Conservation (phyloP, 805 yeast species). For the Kodamaea restingae region DNA sequence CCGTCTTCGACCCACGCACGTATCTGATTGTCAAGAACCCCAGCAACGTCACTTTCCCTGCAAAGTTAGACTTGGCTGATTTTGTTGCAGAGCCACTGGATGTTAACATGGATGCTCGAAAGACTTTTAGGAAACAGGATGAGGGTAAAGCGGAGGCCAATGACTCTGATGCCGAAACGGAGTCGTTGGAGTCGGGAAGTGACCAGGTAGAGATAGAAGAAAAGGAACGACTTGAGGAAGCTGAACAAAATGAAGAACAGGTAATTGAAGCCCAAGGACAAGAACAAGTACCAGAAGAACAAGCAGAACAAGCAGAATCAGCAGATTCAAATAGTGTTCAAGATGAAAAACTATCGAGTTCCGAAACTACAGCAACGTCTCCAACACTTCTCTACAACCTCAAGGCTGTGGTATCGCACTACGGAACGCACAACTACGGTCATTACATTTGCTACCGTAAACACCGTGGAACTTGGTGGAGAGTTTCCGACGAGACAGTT, state of each 20-base stretch:
- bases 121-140: constrained; percentile 65
- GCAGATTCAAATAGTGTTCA: too few species aligned
- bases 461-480: constrained; percentile 88
- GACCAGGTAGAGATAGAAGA: background rate
- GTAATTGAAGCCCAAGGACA: too few species aligned
- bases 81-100: constrained; percentile 68
- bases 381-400: constrained; percentile 58
- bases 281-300: too few species aligned
- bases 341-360: too few species aligned
- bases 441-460: constrained; percentile 89
- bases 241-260: background rate
- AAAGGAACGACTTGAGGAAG: background rate
- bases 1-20: constrained; percentile 85
- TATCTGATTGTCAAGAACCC: constrained; percentile 81
- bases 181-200: background rate
- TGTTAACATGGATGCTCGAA: constrained; percentile 75
- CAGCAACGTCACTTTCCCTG: constrained; percentile 75
- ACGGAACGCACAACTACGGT: constrained; percentile 96
- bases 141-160: constrained; percentile 16
- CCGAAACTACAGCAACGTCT: too few species aligned
- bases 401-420: constrained; percentile 86
- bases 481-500: constrained; percentile 87
- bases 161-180: constrained; percentile 1
- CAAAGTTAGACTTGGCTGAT: constrained; percentile 59
- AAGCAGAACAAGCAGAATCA: too few species aligned